Conservation (phyloP, 768 basidiomycete genomes). For the Phlegmacium glaucopus region DNA sequence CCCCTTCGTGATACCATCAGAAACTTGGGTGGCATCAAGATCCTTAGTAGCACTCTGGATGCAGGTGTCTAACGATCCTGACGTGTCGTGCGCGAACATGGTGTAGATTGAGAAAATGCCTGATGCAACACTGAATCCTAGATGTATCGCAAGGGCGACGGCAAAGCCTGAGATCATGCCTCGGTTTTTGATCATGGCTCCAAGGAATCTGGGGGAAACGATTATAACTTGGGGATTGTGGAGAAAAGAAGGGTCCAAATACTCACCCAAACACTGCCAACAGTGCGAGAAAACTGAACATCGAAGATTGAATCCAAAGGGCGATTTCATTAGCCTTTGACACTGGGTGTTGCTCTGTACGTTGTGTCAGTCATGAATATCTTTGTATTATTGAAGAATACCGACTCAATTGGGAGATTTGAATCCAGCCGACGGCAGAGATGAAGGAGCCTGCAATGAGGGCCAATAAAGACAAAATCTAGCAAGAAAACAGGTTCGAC, state of each 20-base stretch:
- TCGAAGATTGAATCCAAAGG: conserved; percentile 42
- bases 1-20: not conserved
- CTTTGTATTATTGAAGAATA: not conserved
- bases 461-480: conserved; percentile 37
- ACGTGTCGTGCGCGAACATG: conserved; percentile 40
- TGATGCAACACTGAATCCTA: conserved; percentile 42
- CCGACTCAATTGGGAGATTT: conserved; percentile 42
- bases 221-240: not conserved
- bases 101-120: conserved; percentile 48
- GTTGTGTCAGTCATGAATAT: not conserved
- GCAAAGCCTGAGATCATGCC: conserved; percentile 43
- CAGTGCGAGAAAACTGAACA: conserved; percentile 46
- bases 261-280: conserved; percentile 50
- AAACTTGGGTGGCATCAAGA: conserved; percentile 1
- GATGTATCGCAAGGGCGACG: conserved; percentile 39
- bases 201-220: conserved; percentile 35
- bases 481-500: not conserved
- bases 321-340: conserved; percentile 36
- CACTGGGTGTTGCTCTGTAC: conserved; percentile 32
- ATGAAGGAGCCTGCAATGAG: conserved; percentile 42
- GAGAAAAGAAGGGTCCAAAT: not conserved
- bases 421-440: conserved; percentile 43
- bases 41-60: conserved; percentile 27
- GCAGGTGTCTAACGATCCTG: conserved; percentile 35
- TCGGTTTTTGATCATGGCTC: conserved; percentile 38